Evolutionary conservation across 2,329 filamentous ascomycete species (phyloP), one percentile per base, ranked within the genome.

Genomic region (Neopestalotiopsis sp.): DNA sequence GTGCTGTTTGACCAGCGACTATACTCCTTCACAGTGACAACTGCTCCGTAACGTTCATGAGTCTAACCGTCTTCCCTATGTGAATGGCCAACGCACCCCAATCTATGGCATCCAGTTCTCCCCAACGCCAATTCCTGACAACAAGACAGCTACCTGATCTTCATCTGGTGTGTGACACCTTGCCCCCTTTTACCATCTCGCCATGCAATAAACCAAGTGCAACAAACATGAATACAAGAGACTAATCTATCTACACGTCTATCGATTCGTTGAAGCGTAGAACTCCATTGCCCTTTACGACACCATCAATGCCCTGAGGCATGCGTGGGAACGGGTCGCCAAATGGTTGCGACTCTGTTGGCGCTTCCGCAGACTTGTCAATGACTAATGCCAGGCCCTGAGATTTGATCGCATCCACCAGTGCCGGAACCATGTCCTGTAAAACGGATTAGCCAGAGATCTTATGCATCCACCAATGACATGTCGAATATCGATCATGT

Each of bases 211-310:
- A 53, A 53, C 17, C 6, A 59, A 42, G n/a, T 62, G 59, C 59
- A 62, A 40, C 20, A n/a, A 62, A 34, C 30, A 62, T 13, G 5
- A 61, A 34, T n/a, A 9, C 4, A 24, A 24, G n/a, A 53, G 45
- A 62, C 32, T 62, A 34, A 61, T 59, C 28, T 40, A 62, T 38
- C 80, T 83, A 89, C 79, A 89, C 86, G 76, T 95, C 92, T 84
- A 98, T 94, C 71, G 92, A 94, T 81, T 98, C 95, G 79, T 95
- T 97, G 81, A 99, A 99, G 74, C 93, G 88, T 79, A 99, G 82
- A 72, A 98, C 92, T 12, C 95, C 96, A 77, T 97, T 94, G 63
- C 88, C 89, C 82, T 91, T 94, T 77, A 98, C 84, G 70, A 97
- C 87, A 10, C 96, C 95, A 79, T 98, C 96, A 53, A 98, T 91